A percentile compares a stretch with the other conserved stretches of the same genome.
Conservation (phyloP, 768 basidiomycete genomes). For the Pleurotus sapidus region DNA sequence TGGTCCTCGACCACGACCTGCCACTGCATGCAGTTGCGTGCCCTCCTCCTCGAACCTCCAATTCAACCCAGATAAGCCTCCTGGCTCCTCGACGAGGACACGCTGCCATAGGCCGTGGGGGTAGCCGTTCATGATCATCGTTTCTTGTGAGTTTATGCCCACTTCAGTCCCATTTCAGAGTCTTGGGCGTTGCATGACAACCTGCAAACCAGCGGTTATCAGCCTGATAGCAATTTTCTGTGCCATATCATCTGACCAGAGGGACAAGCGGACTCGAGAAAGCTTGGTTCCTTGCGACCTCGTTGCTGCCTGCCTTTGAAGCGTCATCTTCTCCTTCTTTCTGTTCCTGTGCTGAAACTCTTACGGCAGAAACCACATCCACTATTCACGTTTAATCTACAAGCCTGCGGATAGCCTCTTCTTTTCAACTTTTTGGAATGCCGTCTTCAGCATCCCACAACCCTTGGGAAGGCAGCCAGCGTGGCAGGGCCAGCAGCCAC, state of each 20-base stretch:
- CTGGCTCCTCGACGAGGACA: background rate
- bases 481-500: slow-evolving; percentile 8
- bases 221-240: background rate
- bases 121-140: slow-evolving; percentile 1
- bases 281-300: background rate
- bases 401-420: slow-evolving; percentile 1
- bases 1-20: slow-evolving; percentile 3
- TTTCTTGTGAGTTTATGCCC: background rate
- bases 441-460: background rate
- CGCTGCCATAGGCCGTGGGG: background rate
- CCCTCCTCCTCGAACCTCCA: background rate
- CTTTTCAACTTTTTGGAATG: slow-evolving; percentile 4
- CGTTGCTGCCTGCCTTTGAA: slow-evolving; percentile 2
- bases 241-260: slow-evolving; percentile 3
- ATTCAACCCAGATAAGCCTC: slow-evolving; percentile 6
- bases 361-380: slow-evolving; percentile 2
- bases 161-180: background rate
- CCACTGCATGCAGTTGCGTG: slow-evolving; percentile 7
- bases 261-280: background rate
- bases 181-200: slow-evolving; percentile 2
- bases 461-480: background rate
- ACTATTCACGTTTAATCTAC: slow-evolving; percentile 3
- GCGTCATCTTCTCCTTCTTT: background rate
- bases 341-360: slow-evolving; percentile 4
- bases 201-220: background rate